Conservation (phyloP, 345 rosid genomes). For the Ailanthus altissimus region DNA sequence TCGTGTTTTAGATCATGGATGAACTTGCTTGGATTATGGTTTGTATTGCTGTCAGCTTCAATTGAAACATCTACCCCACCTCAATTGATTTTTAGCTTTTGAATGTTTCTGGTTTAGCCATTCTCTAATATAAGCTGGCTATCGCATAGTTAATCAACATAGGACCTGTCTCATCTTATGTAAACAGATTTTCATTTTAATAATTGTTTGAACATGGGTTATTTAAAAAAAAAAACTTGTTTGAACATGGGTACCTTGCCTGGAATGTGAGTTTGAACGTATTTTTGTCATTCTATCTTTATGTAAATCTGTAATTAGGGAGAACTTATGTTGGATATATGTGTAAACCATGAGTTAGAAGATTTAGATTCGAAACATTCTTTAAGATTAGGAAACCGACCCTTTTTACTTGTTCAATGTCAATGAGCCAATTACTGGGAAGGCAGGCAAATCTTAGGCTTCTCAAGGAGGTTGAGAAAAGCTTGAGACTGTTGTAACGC, state of each 20-base stretch:
- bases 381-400: not conserved
- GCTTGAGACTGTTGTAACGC: too few species aligned
- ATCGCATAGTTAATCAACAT: not conserved
- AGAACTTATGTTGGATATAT: not conserved
- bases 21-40: not conserved
- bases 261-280: not conserved
- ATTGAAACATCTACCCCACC: not conserved
- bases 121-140: too few species aligned
- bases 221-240: too few species aligned
- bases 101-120: not conserved
- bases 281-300: not conserved
- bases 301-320: not conserved
- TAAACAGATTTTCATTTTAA: not conserved
- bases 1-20: not conserved
- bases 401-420: not conserved
- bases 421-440: not conserved
- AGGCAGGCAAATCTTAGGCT: not conserved
- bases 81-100: not conserved
- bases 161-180: not conserved
- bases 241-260: not conserved
- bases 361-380: not conserved
- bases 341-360: not conserved
- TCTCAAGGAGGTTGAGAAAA: too few species aligned
- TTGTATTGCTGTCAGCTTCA: not conserved
- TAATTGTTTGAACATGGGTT: not conserved